These are phyloP conservation scores for Chenopodium suecicum DNA, from an alignment of 148 eudicot genomes.

Conservation along the genomic window DNA sequence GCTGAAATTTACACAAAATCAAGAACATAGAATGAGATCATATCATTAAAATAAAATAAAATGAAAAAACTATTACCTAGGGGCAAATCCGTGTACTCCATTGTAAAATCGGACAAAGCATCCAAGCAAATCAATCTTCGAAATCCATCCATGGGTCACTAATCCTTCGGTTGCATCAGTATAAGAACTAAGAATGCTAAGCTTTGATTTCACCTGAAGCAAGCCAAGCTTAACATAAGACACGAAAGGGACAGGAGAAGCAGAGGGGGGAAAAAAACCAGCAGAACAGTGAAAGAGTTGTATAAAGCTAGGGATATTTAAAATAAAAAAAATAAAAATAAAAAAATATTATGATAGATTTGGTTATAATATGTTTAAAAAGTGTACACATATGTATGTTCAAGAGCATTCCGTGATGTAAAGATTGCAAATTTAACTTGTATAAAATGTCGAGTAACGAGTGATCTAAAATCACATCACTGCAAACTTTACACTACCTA, in stretches of 20 bases:
- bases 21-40: not conserved
- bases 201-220: conserved; percentile 86
- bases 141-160: conserved; percentile 94
- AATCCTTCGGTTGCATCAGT: conserved; percentile 86
- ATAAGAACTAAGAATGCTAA: conserved; percentile 65
- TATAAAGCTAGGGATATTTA: not conserved
- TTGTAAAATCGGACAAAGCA: conserved; percentile 91
- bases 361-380: too few species aligned
- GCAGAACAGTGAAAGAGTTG: not conserved
- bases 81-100: conserved; percentile 93
- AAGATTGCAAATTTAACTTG: too few species aligned
- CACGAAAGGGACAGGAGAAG: not conserved
- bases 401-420: too few species aligned
- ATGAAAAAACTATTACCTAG: conserved; percentile 46
- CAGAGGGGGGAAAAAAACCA: not conserved
- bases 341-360: too few species aligned
- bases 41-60: not conserved
- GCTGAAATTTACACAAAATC: not conserved
- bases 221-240: conserved; percentile 12
- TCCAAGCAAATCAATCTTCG: conserved; percentile 81
- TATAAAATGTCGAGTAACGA: too few species aligned
- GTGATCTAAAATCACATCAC: too few species aligned
- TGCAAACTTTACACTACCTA: too few species aligned
- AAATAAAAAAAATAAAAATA: too few species aligned
- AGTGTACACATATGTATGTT: too few species aligned